A percentile compares a stretch with the other conserved stretches of the same genome.
Evolutionary conservation across 2,329 filamentous ascomycete species (phyloP).

Genomic region (Byssothecium circinans): DNA sequence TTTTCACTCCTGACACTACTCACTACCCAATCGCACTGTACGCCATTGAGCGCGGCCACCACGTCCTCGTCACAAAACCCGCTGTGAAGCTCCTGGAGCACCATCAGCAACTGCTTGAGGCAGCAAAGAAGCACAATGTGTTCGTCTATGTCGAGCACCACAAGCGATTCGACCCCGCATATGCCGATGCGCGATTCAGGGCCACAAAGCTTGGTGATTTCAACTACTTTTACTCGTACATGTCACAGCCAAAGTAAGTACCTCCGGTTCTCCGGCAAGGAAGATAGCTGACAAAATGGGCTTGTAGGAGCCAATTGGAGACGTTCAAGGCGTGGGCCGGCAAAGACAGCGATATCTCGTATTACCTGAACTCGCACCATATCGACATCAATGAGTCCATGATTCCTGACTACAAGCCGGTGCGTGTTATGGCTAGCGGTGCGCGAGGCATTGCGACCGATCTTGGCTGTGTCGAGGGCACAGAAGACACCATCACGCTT

Average conservation of each 20-base stretch:
- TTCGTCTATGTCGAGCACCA: conserved; percentile 96
- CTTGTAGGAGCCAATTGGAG: conserved; percentile 86
- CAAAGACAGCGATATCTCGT: conserved; percentile 88
- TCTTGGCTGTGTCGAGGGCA: conserved; percentile 76
- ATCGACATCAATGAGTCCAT: conserved; percentile 91
- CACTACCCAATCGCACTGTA: conserved; percentile 92
- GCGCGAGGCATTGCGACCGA: conserved; percentile 76
- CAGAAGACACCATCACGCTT: conserved; percentile 91
- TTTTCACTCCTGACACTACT: conserved; percentile 93
- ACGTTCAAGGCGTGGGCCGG: conserved; percentile 96
- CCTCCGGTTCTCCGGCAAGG: conserved; percentile 30
- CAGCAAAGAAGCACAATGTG: conserved; percentile 72
- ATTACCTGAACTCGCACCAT: conserved; percentile 95
- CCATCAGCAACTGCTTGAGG: conserved; percentile 74
- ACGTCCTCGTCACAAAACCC: conserved; percentile 93
- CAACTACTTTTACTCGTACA: conserved; percentile 98
- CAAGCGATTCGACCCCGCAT: conserved; percentile 93
- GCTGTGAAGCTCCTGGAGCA: conserved; percentile 82
- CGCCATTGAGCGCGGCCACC: conserved; percentile 82
- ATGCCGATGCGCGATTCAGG: conserved; percentile 80
- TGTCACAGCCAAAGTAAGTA: conserved; percentile 66
- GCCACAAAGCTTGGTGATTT: conserved; percentile 82
- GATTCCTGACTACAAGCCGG: conserved; percentile 78
- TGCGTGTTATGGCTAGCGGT: conserved; percentile 75
- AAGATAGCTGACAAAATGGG: conserved; percentile 62